phyloP scores from a whole-genome alignment of 352 stramenopile genomes.

The Phytopythium chamaehyphon region DNA sequence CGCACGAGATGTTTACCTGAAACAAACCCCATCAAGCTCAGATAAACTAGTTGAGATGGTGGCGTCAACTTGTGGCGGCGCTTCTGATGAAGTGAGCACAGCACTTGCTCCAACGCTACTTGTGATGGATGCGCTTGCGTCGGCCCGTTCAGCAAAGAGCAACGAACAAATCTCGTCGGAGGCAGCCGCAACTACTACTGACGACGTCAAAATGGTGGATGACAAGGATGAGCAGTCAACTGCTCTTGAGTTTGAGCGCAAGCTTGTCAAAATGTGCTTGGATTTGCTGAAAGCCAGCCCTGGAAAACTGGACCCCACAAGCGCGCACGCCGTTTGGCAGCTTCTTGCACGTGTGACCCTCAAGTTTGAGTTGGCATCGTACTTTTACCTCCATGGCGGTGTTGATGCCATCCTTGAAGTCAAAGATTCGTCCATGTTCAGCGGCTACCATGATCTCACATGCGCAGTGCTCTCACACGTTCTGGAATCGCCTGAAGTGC shows the following conservation, averaged over 20 bases:
- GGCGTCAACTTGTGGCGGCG: conserved; percentile 4
- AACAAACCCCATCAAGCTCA: conserved; percentile 42
- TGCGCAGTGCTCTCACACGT: conserved; percentile 64
- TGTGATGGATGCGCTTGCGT: conserved; percentile 57
- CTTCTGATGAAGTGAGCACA: conserved; percentile 14
- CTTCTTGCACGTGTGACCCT: conserved; percentile 61
- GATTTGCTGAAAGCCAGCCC: conserved; percentile 20
- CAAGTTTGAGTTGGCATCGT: conserved; percentile 67
- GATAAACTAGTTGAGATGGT: conserved; percentile 45
- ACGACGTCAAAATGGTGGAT: conserved; percentile 9
- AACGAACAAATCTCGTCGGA: background rate
- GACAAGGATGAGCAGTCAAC: conserved; percentile 9
- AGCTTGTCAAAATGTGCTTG: conserved; percentile 35
- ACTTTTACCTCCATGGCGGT: conserved; percentile 45
- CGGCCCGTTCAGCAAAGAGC: background rate
- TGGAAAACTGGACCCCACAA: conserved; percentile 14
- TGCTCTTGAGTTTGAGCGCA: conserved; percentile 22
- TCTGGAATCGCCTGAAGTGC: conserved; percentile 75
- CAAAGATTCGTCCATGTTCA: conserved; percentile 36
- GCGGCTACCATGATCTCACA: conserved; percentile 72
- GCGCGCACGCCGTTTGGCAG: conserved; percentile 72
- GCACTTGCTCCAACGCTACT: conserved; percentile 61
- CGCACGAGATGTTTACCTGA: conserved; percentile 30
- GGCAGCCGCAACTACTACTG: background rate
- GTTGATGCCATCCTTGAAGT: conserved; percentile 62